Conservation (phyloP, 306 rosid genomes). For the Acacia crassicarpa region DNA sequence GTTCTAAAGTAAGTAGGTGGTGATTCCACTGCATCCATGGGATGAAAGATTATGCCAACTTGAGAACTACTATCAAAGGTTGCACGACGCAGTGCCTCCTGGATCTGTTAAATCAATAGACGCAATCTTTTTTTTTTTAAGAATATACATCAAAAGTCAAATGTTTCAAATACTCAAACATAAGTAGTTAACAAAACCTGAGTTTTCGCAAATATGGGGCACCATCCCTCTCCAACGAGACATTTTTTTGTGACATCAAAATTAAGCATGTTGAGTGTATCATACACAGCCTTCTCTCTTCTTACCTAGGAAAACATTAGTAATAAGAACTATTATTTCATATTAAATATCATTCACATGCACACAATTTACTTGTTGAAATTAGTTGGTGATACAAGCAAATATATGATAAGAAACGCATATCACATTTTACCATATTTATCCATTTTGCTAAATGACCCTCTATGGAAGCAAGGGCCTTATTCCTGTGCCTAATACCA, state of each 20-base stretch:
- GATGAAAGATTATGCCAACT: constrained; percentile 84
- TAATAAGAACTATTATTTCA: constrained; percentile 32
- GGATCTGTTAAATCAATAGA: constrained; percentile 57
- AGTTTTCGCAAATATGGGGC: constrained; percentile 73
- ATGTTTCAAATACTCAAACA: background rate
- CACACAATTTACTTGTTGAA: background rate
- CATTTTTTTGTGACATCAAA: constrained; percentile 93
- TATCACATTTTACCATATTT: constrained; percentile 58
- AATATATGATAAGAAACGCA: constrained; percentile 22
- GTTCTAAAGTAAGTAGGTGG: constrained; percentile 92
- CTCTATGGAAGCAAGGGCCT: constrained; percentile 69
- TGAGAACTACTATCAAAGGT: constrained; percentile 87
- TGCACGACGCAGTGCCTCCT: constrained; percentile 84
- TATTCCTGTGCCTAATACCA: constrained; percentile 80
- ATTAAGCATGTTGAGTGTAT: constrained; percentile 79
- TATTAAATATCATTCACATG: constrained; percentile 18
- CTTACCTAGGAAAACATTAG: constrained; percentile 58
- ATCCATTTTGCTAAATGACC: constrained; percentile 73
- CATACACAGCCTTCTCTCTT: constrained; percentile 90
- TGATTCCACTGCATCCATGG: constrained; percentile 75
- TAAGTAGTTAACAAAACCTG: constrained; percentile 44
- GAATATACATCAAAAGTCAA: constrained; percentile 18
- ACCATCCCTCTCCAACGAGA: constrained; percentile 95
- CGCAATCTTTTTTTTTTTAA: background rate
- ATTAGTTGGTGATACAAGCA: constrained; percentile 9